A percentile compares a stretch with the other conserved stretches of the same genome.
Evolutionary conservation across 2,329 filamentous ascomycete genomes (phyloP).

Genomic region (Ophiostoma ulmi): DNA sequence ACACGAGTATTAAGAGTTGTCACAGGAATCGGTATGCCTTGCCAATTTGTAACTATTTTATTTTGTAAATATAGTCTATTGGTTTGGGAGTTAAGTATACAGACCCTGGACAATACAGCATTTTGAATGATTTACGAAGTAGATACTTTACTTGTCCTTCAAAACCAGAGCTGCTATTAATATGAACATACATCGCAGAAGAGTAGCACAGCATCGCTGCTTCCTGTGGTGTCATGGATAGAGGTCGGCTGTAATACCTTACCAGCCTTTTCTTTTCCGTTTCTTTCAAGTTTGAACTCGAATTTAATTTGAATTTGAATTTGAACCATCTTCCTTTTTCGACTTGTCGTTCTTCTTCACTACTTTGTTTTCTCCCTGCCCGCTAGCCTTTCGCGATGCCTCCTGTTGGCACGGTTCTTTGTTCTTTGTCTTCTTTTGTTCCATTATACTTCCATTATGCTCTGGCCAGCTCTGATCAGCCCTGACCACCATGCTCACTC

Average conservation of each 20-base stretch:
- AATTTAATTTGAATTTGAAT: too few relatives aligned
- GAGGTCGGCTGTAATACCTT: background rate
- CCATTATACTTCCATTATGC: background rate
- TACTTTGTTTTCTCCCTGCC: background rate
- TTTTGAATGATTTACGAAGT: background rate
- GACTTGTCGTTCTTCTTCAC: background rate
- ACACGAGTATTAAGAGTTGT: background rate
- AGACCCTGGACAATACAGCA: background rate
- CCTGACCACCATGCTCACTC: background rate
- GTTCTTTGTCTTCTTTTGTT: conserved; percentile 3
- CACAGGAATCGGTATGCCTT: background rate
- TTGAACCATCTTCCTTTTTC: background rate
- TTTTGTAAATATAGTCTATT: too few relatives aligned
- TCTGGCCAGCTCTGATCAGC: background rate
- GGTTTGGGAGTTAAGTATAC: too few relatives aligned
- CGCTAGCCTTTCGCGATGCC: background rate
- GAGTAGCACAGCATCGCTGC: background rate
- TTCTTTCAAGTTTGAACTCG: background rate
- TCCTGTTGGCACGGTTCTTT: background rate
- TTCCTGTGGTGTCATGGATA: background rate
- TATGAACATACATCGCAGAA: background rate
- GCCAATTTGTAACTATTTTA: background rate
- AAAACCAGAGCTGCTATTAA: background rate
- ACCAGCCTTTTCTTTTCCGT: background rate
- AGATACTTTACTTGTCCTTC: background rate